Evolutionary conservation across 1,284 basidiomycete species (phyloP), one percentile per base, ranked within the genome.

Genomic region (Xanthoconium separans): DNA sequence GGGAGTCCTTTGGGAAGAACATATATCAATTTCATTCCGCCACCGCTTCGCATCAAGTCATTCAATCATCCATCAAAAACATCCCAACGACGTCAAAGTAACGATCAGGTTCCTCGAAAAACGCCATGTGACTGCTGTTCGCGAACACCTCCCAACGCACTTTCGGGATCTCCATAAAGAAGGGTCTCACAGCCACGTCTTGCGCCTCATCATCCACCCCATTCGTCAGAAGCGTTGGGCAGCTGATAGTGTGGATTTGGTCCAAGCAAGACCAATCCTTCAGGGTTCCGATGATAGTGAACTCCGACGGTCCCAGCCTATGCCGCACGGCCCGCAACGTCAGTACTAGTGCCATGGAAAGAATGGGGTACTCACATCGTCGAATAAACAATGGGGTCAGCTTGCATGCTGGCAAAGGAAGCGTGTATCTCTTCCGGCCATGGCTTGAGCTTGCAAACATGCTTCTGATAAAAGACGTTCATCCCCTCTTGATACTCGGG

Each of bases 91-190:
- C 36, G 1, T 52, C 47, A 4, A 60, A 60, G 53, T 47, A 60
- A 39, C 47, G 60, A 9, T 60, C 58, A 13, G 29, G 57, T 12
- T 58, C 45, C 18, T 58, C 57, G 22, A 55, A 61, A 47, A 58
- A 58, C 2, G 73, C 52, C 49, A 65, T 33, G 57, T 73, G 74
- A 44, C 66, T 70, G 29, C 66, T 54, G 16, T 60, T 59, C 66
- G 20, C 70, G 33, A 76, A 64, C 15, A 62, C 62, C 6, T 61
- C 61, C 73, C 74, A 75, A 39, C 66, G 70, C 24, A 67, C 58
- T n/a, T 65, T 68, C 4, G 50, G 56, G 44, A 75, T 68, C 22
- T 57, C 53, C 33, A 53, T 24, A 43, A 73, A 70, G 56, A 70
- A 74, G 10, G 74, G 72, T 2, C 34, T 27, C 18, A 66, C 55